phyloP scores from a whole-genome alignment of 306 rosid species.

The Cicer bijugum region DNA sequence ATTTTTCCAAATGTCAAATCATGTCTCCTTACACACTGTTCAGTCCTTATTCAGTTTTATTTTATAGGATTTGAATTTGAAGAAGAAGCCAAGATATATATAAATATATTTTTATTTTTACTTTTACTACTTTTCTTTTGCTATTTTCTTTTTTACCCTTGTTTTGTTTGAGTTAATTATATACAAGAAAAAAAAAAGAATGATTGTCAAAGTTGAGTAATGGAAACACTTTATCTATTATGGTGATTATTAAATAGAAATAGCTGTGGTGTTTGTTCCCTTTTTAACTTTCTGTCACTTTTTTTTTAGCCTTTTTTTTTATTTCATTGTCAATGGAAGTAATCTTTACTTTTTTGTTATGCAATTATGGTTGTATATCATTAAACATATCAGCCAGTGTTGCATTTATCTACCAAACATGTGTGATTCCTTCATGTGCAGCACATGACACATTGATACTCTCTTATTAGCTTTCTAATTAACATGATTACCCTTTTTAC shows the following conservation, averaged over 20 bases:
- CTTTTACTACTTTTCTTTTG: conserved; percentile 11
- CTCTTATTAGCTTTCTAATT: conserved; percentile 52
- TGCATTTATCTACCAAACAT: conserved; percentile 47
- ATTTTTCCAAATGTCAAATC: conserved; percentile 54
- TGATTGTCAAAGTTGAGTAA: conserved; percentile 68
- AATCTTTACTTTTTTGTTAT: conserved; percentile 56
- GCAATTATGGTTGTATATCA: conserved; percentile 52
- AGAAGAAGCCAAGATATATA: conserved; percentile 51
- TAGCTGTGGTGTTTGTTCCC: conserved; percentile 60
- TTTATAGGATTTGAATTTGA: conserved; percentile 65
- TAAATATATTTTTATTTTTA: conserved; percentile 23
- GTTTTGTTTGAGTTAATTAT: conserved; percentile 61
- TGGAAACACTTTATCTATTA: conserved; percentile 58
- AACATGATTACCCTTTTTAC: conserved; percentile 55
- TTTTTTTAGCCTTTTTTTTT: conserved; percentile 42
- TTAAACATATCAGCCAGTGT: conserved; percentile 49
- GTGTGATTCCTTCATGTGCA: conserved; percentile 61
- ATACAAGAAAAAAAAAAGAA: conserved; percentile 57
- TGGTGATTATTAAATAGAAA: conserved; percentile 57
- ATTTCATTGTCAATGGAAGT: conserved; percentile 58
- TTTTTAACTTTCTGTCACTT: conserved; percentile 45
- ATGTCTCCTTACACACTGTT: conserved; percentile 55
- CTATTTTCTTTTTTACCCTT: conserved; percentile 38
- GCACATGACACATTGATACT: conserved; percentile 47
- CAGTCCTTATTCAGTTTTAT: conserved; percentile 50